Conservation (phyloP, 2,329 filamentous ascomycete species). For the Tetracladium maxilliforme region DNA sequence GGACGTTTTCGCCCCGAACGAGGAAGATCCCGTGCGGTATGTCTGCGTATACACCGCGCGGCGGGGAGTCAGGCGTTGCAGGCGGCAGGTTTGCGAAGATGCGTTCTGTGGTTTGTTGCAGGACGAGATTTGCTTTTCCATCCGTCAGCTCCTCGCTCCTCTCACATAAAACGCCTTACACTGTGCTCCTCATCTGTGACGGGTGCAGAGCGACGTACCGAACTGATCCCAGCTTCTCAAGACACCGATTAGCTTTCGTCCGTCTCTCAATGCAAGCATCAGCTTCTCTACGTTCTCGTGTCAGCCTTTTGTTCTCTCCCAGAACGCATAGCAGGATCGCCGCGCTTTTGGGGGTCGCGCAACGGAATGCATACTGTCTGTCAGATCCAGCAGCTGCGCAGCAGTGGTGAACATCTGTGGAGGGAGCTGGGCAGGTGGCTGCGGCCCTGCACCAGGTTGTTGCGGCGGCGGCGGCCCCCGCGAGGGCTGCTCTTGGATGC, state of each 20-base stretch:
- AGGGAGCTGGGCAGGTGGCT: constrained; percentile 47
- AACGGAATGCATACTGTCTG: constrained; percentile 62
- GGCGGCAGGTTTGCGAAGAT: constrained; percentile 51
- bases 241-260: constrained; percentile 84
- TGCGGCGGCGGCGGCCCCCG: constrained; percentile 9
- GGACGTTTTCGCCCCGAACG: constrained; percentile 92
- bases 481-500: constrained; percentile 31
- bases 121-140: constrained; percentile 70
- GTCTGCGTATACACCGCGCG: constrained; percentile 55
- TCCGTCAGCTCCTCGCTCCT: background rate
- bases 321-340: constrained; percentile 1
- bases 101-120: constrained; percentile 84
- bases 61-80: constrained; percentile 22
- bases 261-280: constrained; percentile 79
- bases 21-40: constrained; percentile 77
- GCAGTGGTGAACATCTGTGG: constrained; percentile 99
- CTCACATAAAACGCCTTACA: too few species aligned
- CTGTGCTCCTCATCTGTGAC: background rate
- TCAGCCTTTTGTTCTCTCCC: background rate
- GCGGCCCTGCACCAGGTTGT: constrained; percentile 4
- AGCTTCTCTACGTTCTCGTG: constrained; percentile 99
- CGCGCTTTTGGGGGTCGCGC: constrained; percentile 1
- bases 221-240: constrained; percentile 96
- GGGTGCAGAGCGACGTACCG: constrained; percentile 41
- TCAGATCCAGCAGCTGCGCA: constrained; percentile 86